Evolutionary conservation across 2,329 filamentous ascomycete genomes (phyloP), one percentile per base, ranked within the genome.

Genomic region (Ilyonectria robusta): DNA sequence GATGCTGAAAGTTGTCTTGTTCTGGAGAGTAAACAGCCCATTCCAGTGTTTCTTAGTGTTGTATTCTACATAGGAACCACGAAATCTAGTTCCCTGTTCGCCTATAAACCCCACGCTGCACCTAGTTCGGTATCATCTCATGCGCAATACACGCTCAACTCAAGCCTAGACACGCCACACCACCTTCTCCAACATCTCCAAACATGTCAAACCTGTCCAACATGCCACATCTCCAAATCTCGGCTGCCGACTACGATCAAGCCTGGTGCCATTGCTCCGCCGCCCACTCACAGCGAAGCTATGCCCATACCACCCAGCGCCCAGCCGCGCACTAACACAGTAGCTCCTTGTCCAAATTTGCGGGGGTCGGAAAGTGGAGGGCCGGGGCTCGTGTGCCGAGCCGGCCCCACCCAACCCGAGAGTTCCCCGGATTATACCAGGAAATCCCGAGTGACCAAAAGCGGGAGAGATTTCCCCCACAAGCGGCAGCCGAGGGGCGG

Each of bases 331-430:
- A 35, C 50, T 53, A 53, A 53, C 21, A 31, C 31, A 53, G 8
- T 33, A 5, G 13, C 11, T 35, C 33, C 33, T 5, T 17, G 19
- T 21, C 9, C n/a, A 53, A n/a, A 31, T 31, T 42, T 65, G 57
- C 62, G 57, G 48, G 62, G 56, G 29, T 57, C 62, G 62, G 62
- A 35, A 65, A 60, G 62, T 65, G 62, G 62, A 65, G 62, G 62
- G 50, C 44, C 44, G 54, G 54, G 54, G 26, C 23, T 23, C 59
- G 29, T 19, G 37, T 51, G 50, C 57, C 57, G 62, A 19, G 19
- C 58, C 62, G 62, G 62, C 57, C 62, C 62, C 62, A 50, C 62
- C 33, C 26, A 44, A 40, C 15, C 23, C 62, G 33, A 51, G n/a
- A 21, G 46, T 33, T 60, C 58, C 35, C 58, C 58, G 58, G 58